These are phyloP conservation scores for Bertia moriformis DNA, from an alignment of 2,329 filamentous ascomycete species.

Conservation along the genomic window DNA sequence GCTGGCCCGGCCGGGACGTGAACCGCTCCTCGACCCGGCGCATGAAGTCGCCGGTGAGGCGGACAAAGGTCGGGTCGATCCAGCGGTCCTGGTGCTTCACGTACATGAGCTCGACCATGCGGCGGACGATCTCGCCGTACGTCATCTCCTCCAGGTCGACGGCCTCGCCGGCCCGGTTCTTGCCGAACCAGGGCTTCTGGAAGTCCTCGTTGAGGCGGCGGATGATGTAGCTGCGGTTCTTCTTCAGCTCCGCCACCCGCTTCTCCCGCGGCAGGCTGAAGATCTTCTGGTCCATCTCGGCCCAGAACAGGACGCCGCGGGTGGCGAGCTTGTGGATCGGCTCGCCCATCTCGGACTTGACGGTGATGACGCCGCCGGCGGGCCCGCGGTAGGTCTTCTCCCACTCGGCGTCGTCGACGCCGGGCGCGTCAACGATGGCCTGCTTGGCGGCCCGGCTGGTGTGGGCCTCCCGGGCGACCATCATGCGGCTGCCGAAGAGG, in stretches of 20 bases:
- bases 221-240: constrained; percentile 81
- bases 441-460: constrained; percentile 79
- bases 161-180: constrained; percentile 64
- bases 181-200: constrained; percentile 93
- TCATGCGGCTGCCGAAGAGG: constrained; percentile 82
- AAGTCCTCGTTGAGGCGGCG: constrained; percentile 91
- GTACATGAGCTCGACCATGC: constrained; percentile 81
- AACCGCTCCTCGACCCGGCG: constrained; percentile 95
- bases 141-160: constrained; percentile 94
- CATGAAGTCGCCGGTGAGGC: constrained; percentile 85
- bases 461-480: constrained; percentile 84
- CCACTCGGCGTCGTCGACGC: constrained; percentile 72
- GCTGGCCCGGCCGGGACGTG: constrained; percentile 53
- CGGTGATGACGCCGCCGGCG: constrained; percentile 86
- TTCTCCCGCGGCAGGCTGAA: constrained; percentile 94
- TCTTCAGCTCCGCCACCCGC: constrained; percentile 73
- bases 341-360: constrained; percentile 97
- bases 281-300: constrained; percentile 97
- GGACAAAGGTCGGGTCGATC: constrained; percentile 75
- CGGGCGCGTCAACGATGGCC: constrained; percentile 74
- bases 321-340: constrained; percentile 98
- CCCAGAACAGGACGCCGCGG: constrained; percentile 90
- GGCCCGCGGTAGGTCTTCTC: constrained; percentile 86
- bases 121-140: constrained; percentile 72
- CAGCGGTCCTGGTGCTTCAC: constrained; percentile 80